phyloP scores from a whole-genome alignment of 805 yeast species.

The Yarrowia bubula region DNA sequence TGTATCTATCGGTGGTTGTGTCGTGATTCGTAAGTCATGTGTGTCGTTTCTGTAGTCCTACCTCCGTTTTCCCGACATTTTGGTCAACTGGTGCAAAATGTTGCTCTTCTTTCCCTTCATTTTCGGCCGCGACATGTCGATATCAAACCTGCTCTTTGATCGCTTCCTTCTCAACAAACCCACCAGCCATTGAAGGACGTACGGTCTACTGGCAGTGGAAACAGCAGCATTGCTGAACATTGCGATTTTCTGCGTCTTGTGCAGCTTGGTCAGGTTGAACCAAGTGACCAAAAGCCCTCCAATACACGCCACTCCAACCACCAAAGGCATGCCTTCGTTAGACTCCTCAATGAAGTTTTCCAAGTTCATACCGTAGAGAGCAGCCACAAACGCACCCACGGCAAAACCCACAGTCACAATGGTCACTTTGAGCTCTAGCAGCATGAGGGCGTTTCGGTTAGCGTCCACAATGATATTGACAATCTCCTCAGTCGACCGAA shows the following conservation, averaged over 20 bases:
- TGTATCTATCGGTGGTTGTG: too few relatives aligned
- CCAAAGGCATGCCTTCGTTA: slow-evolving; percentile 58
- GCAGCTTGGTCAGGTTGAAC: slow-evolving; percentile 56
- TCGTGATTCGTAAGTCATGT: too few relatives aligned
- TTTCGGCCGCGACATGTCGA: background rate
- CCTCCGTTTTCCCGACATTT: background rate
- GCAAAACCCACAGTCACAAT: slow-evolving; percentile 82
- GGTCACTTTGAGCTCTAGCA: slow-evolving; percentile 77
- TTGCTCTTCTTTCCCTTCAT: slow-evolving; percentile 14
- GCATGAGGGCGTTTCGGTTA: slow-evolving; percentile 88
- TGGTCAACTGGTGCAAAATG: slow-evolving; percentile 22
- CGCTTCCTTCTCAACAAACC: background rate
- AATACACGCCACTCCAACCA: slow-evolving; percentile 48
- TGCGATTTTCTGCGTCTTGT: slow-evolving; percentile 69
- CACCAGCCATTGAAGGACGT: background rate
- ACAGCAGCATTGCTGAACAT: slow-evolving; percentile 40
- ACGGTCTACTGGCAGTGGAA: background rate
- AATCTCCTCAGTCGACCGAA: slow-evolving; percentile 90
- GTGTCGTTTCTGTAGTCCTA: background rate
- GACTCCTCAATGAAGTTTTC: slow-evolving; percentile 87
- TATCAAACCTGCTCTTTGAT: background rate
- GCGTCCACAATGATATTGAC: slow-evolving; percentile 90
- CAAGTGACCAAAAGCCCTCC: slow-evolving; percentile 49
- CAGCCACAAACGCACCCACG: slow-evolving; percentile 73
- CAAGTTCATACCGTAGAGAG: slow-evolving; percentile 94